Evolutionary conservation across 106 monocot species (phyloP).

Genomic region (Allium cepa): DNA sequence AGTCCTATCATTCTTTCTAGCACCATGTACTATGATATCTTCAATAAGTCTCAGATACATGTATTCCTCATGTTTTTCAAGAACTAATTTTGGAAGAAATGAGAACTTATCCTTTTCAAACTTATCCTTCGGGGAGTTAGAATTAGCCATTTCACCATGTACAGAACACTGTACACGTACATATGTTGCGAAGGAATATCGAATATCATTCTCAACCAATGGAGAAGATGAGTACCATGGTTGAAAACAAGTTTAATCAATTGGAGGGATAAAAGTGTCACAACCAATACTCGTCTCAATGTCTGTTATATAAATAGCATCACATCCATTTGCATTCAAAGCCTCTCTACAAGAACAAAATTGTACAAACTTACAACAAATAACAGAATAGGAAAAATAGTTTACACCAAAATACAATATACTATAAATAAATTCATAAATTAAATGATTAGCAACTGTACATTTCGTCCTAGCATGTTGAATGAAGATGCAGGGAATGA

Average conservation of each 20-base stretch:
- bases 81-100: slow-evolving; percentile 79
- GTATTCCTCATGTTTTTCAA: slow-evolving; percentile 76
- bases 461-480: no score
- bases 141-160: slow-evolving; percentile 22
- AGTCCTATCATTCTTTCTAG: slow-evolving; percentile 76
- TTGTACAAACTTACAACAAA: background rate
- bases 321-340: slow-evolving; percentile 74
- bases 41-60: slow-evolving; percentile 70
- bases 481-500: no score
- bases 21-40: slow-evolving; percentile 69
- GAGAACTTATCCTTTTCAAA: slow-evolving; percentile 70
- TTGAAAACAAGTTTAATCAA: slow-evolving; percentile 60
- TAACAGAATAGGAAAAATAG: no score
- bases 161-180: slow-evolving; percentile 49
- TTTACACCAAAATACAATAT: no score
- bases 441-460: no score
- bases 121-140: slow-evolving; percentile 18
- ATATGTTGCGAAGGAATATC: slow-evolving; percentile 78
- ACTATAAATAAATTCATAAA: no score
- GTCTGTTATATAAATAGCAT: slow-evolving; percentile 91
- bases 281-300: slow-evolving; percentile 71
- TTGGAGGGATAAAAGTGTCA: slow-evolving; percentile 80
- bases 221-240: slow-evolving; percentile 93
- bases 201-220: slow-evolving; percentile 50
- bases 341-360: slow-evolving; percentile 42